Evolutionary conservation across 257 asterid genomes (phyloP).

Genomic region (Schizonepeta tenuifolia): DNA sequence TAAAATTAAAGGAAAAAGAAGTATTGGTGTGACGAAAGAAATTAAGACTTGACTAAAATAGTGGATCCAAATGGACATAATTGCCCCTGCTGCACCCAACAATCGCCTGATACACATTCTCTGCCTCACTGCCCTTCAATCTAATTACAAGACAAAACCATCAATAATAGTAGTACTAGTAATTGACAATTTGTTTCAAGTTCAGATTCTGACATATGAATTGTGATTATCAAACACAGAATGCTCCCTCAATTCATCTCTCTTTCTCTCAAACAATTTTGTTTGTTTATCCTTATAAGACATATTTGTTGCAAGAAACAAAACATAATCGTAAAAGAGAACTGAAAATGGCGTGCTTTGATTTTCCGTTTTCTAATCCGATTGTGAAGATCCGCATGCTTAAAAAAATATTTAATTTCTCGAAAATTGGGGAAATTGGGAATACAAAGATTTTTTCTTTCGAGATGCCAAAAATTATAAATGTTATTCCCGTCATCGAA

Average conservation of each 20-base stretch:
- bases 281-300: too few relatives aligned
- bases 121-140: conserved; percentile 28
- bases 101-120: conserved; percentile 38
- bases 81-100: conserved; percentile 54
- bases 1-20: conserved; percentile 1
- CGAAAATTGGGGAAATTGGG: conserved; percentile 22
- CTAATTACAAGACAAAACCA: conserved; percentile 23
- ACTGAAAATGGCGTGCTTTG: background rate
- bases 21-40: conserved; percentile 30
- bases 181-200: conserved; percentile 37
- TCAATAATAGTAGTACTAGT: background rate
- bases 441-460: background rate
- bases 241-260: background rate
- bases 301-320: background rate
- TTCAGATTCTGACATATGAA: conserved; percentile 26
- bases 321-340: background rate
- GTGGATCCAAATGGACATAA: conserved; percentile 38
- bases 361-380: background rate
- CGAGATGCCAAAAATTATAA: conserved; percentile 15
- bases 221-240: conserved; percentile 34
- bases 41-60: conserved; percentile 44
- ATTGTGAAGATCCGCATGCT: conserved; percentile 30
- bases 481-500: background rate
- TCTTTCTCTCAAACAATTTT: background rate
- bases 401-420: conserved; percentile 23